phyloP scores from a whole-genome alignment of 805 yeast species.

The Wilhelminamyces savonicus region DNA sequence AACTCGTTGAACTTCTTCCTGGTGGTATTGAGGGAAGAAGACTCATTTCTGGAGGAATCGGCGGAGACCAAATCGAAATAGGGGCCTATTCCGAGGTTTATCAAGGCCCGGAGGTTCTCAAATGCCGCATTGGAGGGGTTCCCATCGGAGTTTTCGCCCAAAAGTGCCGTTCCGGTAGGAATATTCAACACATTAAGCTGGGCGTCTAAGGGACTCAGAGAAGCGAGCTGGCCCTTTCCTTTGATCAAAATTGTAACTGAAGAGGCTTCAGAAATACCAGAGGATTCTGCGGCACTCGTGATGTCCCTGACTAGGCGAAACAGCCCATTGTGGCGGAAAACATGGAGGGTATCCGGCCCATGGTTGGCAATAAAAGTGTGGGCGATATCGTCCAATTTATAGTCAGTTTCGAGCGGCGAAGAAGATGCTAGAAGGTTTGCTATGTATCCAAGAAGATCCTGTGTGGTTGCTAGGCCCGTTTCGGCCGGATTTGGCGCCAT shows the following conservation, averaged over 20 bases:
- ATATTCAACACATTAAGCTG: conserved; percentile 31
- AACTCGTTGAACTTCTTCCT: conserved; percentile 65
- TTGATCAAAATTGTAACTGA: conserved; percentile 39
- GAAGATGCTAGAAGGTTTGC: no score
- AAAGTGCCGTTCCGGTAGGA: conserved; percentile 14
- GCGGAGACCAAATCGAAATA: conserved; percentile 51
- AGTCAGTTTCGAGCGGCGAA: no score
- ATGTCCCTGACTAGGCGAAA: no score
- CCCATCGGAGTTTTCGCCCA: conserved; percentile 3
- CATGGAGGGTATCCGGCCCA: conserved; percentile 15
- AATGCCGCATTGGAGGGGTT: conserved; percentile 20
- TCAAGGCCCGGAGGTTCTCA: conserved; percentile 51
- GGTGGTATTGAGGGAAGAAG: conserved; percentile 31
- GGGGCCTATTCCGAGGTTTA: conserved; percentile 62
- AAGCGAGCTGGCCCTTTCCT: conserved; percentile 25
- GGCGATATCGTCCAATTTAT: conserved; percentile 5
- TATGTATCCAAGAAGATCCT: no score
- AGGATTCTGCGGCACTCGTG: conserved; percentile 6
- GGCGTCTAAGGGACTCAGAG: conserved; percentile 13
- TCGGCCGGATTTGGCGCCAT: no score
- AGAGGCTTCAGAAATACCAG: conserved; percentile 1
- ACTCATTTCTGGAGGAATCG: conserved; percentile 3
- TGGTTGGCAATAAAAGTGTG: conserved; percentile 12
- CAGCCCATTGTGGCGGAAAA: conserved; percentile 8
- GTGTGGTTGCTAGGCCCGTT: no score